Evolutionary conservation across 441 rosid species (phyloP).

Genomic region (Rhodomyrtus psidioides): DNA sequence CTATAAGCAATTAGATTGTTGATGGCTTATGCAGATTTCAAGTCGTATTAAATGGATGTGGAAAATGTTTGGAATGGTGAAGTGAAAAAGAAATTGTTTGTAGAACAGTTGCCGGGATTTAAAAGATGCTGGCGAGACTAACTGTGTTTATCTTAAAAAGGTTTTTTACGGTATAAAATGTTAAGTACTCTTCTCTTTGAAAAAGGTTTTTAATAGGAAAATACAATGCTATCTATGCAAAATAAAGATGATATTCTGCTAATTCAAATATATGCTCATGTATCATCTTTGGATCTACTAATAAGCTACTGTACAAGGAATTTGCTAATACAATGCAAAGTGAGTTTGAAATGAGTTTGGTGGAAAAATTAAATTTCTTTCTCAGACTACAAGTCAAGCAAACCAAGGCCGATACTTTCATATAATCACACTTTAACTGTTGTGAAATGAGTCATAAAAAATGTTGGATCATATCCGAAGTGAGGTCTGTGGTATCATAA

Average conservation of each 20-base stretch:
- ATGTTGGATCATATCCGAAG: background rate
- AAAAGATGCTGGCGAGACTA: background rate
- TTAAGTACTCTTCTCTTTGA: background rate
- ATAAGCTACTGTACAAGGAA: background rate
- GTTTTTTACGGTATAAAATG: too few species aligned
- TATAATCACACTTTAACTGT: background rate
- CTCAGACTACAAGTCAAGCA: background rate
- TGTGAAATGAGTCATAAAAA: background rate
- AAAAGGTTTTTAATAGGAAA: background rate
- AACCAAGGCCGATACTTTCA: background rate
- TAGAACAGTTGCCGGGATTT: background rate
- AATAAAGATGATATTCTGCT: background rate
- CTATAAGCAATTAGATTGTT: background rate
- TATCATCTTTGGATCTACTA: background rate
- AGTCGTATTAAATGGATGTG: background rate
- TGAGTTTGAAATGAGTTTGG: too few species aligned
- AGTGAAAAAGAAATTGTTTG: background rate
- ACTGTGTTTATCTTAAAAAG: too few species aligned
- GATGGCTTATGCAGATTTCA: background rate
- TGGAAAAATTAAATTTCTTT: too few species aligned
- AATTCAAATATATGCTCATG: background rate
- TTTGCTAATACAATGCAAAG: background rate
- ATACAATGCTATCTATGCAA: background rate
- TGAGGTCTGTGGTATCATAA: too few species aligned
- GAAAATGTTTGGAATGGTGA: too few species aligned